Evolutionary conservation across 2,329 filamentous ascomycete genomes (phyloP), one percentile per base, ranked within the genome.

Genomic region (Botrytis byssoidea): DNA sequence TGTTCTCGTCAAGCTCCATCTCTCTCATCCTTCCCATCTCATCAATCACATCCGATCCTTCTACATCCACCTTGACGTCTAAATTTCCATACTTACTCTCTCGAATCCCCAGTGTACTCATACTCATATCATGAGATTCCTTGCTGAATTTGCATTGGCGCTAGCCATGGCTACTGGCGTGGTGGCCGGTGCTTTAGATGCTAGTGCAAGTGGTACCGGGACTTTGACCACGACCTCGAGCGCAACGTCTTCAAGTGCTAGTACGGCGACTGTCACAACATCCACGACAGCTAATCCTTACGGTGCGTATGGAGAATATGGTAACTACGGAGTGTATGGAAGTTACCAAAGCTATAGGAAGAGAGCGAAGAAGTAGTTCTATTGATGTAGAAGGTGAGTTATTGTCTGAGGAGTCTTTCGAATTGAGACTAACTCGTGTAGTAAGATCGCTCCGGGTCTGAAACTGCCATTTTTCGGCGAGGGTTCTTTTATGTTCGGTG

Each of bases 271-370:
- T 4, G 48, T 16, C 3, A 35, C 35, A 25, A 70, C 66, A 16
- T 32, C 40, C 18, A 55, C 57, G 7, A 64, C 66, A 4, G 22
- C 44, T 16, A 48, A 37, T 25, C n/a, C 46, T 7, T 73, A 71
- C 61, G 71, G 32, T 22, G 51, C 40, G 0, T 73, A 73, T 46
- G 70, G 61, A 9, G n/a, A 67, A 44, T 72, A 72, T 70, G 66
- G 71, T 1, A 73, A 70, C 14, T 73, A 73, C 37, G 71, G 66
- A 42, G 51, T 22, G 5, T 73, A 73, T 64, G 72, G 72, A 35
- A 73, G 66, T 12, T 73, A 73, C 44, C 57, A 67, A n/a, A 37
- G 44, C 59, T 73, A 73, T 9, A 73, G 71, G 46, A 64, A 70
- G 66, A 73, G 37, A 44, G n/a, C 14, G 1, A 20, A 32, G 25